These are phyloP conservation scores for Alternaria viburni DNA, from an alignment of 2,329 filamentous ascomycete species.

Conservation along the genomic window DNA sequence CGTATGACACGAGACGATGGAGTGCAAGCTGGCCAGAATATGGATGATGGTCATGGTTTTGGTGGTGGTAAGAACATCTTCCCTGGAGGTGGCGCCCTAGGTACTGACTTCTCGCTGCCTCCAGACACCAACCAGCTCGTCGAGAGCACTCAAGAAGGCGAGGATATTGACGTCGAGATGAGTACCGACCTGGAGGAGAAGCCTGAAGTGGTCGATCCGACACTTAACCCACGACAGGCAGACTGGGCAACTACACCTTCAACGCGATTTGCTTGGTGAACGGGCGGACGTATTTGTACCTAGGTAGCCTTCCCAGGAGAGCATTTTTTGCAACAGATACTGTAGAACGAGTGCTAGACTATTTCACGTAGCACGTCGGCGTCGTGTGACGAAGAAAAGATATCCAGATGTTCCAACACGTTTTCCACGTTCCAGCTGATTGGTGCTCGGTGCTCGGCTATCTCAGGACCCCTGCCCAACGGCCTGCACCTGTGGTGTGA, in stretches of 20 bases:
- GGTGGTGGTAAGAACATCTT: not conserved
- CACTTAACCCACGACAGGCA: not conserved
- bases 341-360: not conserved
- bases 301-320: no score
- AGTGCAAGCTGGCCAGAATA: not conserved
- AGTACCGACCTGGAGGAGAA: not conserved
- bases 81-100: not conserved
- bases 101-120: not conserved
- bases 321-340: not conserved
- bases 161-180: not conserved
- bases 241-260: not conserved
- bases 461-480: conserved; percentile 21
- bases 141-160: not conserved
- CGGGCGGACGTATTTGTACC: not conserved
- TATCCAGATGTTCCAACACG: not conserved
- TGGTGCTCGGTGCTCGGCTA: conserved; percentile 21
- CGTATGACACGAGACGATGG: not conserved
- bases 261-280: not conserved
- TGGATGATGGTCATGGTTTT: not conserved
- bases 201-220: not conserved
- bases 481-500: not conserved
- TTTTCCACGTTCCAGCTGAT: conserved; percentile 4
- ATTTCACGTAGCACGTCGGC: not conserved
- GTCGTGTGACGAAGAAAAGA: not conserved
- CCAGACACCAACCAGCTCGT: not conserved